Evolutionary conservation across 106 monocot species (phyloP).

Genomic region (Platanthera zijinensis): DNA sequence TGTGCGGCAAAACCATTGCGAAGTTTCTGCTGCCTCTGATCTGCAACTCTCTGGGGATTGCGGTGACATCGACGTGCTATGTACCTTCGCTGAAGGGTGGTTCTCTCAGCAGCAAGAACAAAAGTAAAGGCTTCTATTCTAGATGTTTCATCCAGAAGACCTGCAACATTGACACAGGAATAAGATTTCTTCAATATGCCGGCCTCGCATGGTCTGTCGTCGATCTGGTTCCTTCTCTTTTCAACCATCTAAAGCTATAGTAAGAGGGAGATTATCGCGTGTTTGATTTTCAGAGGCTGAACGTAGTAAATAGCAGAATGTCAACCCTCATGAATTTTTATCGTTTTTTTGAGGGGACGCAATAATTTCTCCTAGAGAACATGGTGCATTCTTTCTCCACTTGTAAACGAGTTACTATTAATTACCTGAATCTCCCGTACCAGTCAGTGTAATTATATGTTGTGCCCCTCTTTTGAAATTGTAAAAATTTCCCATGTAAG

Average conservation of each 20-base stretch:
- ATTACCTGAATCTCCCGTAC: too few species aligned
- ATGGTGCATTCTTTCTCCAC: too few species aligned
- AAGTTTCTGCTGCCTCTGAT: constrained; percentile 83
- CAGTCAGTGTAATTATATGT: too few species aligned
- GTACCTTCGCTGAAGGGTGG: constrained; percentile 61
- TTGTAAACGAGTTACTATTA: too few species aligned
- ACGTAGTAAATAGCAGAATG: too few species aligned
- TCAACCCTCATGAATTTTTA: too few species aligned
- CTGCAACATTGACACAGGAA: constrained; percentile 78
- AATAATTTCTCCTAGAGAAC: too few species aligned
- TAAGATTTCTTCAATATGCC: constrained; percentile 80
- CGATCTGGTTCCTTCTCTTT: constrained; percentile 70
- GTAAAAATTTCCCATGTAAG: too few species aligned
- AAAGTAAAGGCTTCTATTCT: constrained; percentile 6
- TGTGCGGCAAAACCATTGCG: constrained; percentile 81
- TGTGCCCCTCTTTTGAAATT: too few species aligned
- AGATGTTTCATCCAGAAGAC: constrained; percentile 18
- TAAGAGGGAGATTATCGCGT: neutral
- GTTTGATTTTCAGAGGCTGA: too few species aligned
- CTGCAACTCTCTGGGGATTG: constrained; percentile 65
- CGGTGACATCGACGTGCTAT: constrained; percentile 74
- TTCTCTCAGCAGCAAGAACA: constrained; percentile 21
- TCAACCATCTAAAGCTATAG: constrained; percentile 50
- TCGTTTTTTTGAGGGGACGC: too few species aligned
- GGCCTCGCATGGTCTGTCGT: constrained; percentile 88